Conservation (phyloP, 1,139 yeast genomes). For the Pichia sp. region DNA sequence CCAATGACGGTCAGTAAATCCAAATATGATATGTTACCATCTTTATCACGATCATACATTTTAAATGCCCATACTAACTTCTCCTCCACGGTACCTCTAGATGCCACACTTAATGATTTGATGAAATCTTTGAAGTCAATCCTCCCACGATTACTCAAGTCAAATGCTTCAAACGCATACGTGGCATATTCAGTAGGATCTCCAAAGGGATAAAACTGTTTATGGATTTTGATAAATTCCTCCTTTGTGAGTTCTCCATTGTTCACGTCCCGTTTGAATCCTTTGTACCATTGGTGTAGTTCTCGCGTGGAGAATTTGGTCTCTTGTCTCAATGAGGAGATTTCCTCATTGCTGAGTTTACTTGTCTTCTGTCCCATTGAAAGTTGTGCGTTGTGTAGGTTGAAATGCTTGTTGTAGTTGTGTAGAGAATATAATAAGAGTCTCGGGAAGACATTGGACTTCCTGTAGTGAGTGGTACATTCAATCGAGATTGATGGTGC, state of each 20-base stretch:
- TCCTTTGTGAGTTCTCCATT: constrained; percentile 80
- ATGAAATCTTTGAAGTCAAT: constrained; percentile 94
- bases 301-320: constrained; percentile 93
- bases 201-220: constrained; percentile 97
- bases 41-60: constrained; percentile 74
- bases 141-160: constrained; percentile 69
- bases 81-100: constrained; percentile 84
- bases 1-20: constrained; percentile 76
- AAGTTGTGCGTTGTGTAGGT: too few relatives aligned
- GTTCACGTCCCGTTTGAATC: constrained; percentile 91
- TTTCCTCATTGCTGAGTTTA: constrained; percentile 85
- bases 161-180: constrained; percentile 84
- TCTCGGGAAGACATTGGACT: too few relatives aligned
- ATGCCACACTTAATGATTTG: constrained; percentile 77
- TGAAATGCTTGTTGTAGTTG: too few relatives aligned
- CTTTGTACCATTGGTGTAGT: constrained; percentile 97
- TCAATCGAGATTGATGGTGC: too few relatives aligned
- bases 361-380: constrained; percentile 94
- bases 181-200: constrained; percentile 91
- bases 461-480: too few relatives aligned
- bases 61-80: constrained; percentile 84
- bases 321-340: constrained; percentile 71
- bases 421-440: too few relatives aligned
- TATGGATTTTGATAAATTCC: constrained; percentile 86
- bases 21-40: constrained; percentile 65